Evolutionary conservation across 2,329 filamentous ascomycete genomes (phyloP), one percentile per base, ranked within the genome.

Genomic region (Fonsecaea nubica): DNA sequence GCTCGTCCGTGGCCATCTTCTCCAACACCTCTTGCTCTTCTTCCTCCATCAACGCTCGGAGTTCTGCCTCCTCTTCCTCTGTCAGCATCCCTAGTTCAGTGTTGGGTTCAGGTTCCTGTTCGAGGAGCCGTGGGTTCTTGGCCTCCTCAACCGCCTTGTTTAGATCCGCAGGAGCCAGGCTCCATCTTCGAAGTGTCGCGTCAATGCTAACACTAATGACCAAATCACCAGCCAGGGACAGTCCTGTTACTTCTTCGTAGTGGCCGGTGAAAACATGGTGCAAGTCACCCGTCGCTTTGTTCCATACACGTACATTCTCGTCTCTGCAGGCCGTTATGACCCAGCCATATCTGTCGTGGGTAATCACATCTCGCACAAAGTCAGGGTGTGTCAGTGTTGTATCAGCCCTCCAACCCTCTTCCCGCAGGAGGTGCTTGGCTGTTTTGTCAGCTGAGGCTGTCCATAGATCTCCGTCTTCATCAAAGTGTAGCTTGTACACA

Each of bases 381-480:
- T 96, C 93, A 1, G 93, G 92, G 76, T 99, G 95, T 62, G 84
- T 79, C 67, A 96, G 86, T 1, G 81, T 85, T 62, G 93, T 90
- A 66, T 94, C 92, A 3, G 86, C 56, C 54, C 85, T 86, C 84
- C 92, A 97, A 18, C 83, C 84, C 54, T 86, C 87, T 30, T 84
- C 81, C 60, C 93, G 84, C 0, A 89, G 85, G 8, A 97, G 84
- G 72, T 92, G 93, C 77, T 94, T 95, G 1, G 89, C 89, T 0
- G 90, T 93, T 72, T 92, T 95, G 77, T 99, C 95, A 4, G 92
- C 93, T 67, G 92, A 97, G 5, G 93, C 91, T 7, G 94, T 97
- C 93, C 93, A 98, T 13, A 97, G 80, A 73, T 97, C 92, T 36
- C 86, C 88, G 55, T 88, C 86, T 4, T 79, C 78, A 70, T 93